Evolutionary conservation across 1,139 yeast genomes (phyloP).

Genomic region (Geotrichum cucujoidarum): DNA sequence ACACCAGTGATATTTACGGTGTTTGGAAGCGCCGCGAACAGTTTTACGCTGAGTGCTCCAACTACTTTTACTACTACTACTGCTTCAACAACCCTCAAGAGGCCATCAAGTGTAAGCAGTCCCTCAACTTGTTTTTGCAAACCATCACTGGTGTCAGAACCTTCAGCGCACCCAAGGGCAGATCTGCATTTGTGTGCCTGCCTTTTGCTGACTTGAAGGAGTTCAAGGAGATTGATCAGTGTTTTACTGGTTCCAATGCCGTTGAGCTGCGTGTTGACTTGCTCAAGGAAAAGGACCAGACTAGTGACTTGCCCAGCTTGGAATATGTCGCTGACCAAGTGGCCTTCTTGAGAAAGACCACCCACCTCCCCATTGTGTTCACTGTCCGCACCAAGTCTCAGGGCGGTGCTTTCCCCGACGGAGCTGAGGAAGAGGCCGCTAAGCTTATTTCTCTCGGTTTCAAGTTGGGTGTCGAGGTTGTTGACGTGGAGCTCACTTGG

Average conservation of each 20-base stretch:
- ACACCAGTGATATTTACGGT: conserved; percentile 61
- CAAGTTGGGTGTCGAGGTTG: conserved; percentile 52
- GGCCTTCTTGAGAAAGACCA: conserved; percentile 57
- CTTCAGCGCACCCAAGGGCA: conserved; percentile 44
- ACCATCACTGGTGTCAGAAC: conserved; percentile 58
- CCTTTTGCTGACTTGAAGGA: conserved; percentile 48
- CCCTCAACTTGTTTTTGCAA: conserved; percentile 55
- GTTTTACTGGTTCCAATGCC: conserved; percentile 62
- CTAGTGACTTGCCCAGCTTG: conserved; percentile 30
- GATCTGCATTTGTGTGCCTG: conserved; percentile 70
- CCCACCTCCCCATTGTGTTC: conserved; percentile 73
- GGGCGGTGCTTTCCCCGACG: conserved; percentile 75
- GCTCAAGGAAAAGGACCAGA: conserved; percentile 47
- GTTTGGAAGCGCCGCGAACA: conserved; percentile 82
- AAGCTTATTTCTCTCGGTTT: conserved; percentile 57
- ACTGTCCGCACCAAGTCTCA: conserved; percentile 74
- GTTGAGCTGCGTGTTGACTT: conserved; percentile 80
- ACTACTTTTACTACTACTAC: conserved; percentile 70
- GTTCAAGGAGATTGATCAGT: conserved; percentile 47
- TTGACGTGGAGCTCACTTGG: conserved; percentile 49
- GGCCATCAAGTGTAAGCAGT: conserved; percentile 52
- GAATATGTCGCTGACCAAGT: conserved; percentile 69
- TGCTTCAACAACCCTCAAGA: conserved; percentile 51
- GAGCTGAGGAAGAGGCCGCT: conserved; percentile 45
- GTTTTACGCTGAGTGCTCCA: conserved; percentile 79